Percentiles rank a stretch among this genome's conserved stretches.
Conservation (phyloP, 129 eudicot genomes). For the Escallonia rubra region DNA sequence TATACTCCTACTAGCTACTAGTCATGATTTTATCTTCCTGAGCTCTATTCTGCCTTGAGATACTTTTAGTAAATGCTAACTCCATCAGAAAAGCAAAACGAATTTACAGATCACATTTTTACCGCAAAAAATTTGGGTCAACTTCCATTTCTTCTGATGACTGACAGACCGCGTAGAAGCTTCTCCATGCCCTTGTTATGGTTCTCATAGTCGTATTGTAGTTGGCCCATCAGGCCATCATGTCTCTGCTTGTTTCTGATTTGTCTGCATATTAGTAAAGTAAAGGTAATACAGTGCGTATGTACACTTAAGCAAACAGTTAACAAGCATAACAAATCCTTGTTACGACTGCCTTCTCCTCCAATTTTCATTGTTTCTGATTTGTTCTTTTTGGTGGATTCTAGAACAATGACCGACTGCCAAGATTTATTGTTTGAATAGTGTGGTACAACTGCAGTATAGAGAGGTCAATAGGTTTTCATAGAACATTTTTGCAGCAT, state of each 20-base stretch:
- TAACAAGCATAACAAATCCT: neutral
- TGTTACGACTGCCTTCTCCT: too few relatives aligned
- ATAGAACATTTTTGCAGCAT: too few relatives aligned
- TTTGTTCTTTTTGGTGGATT: too few relatives aligned
- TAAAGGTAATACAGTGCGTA: neutral
- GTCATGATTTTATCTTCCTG: conserved; percentile 6
- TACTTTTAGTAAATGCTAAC: neutral
- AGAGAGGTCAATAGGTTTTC: too few relatives aligned
- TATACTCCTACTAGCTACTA: neutral
- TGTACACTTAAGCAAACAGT: neutral
- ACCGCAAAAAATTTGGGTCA: neutral
- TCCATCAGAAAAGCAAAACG: neutral
- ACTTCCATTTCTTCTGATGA: neutral
- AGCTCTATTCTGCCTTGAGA: neutral
- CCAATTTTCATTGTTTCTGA: too few relatives aligned
- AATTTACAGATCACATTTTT: neutral
- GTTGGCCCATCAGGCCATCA: neutral
- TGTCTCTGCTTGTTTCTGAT: neutral
- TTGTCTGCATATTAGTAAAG: neutral
- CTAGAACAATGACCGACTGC: too few relatives aligned
- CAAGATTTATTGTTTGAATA: too few relatives aligned
- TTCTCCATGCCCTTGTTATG: neutral
- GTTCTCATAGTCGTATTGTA: neutral
- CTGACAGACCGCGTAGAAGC: neutral
- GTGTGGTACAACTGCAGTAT: too few relatives aligned